Evolutionary conservation across 208 protist species (phyloP), one percentile per base, ranked within the genome.

Genomic region (Herpetomonas tarakana): DNA sequence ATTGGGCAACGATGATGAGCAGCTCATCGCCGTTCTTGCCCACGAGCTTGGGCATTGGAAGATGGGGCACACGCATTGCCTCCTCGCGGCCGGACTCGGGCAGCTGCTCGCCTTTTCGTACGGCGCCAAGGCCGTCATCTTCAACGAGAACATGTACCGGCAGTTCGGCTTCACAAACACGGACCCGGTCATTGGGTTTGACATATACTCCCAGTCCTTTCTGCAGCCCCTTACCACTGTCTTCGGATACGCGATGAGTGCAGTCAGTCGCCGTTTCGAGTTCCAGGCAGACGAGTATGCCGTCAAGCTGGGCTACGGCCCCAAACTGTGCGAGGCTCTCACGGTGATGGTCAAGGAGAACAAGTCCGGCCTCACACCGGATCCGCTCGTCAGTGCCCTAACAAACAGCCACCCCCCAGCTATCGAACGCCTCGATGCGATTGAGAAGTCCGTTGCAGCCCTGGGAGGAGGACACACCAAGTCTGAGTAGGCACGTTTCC

Each of bases 11-110:
- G 68, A 85, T 45, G 82, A 94, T 11, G 80, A 82, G 30, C 52
- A 76, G 11, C 50, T 97, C 3, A 19, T 91, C 1, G 81, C 87
- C 0, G 78, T 96, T 1, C 68, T 97, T 3, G 82, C 75, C 31
- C 93, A 97, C 72, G 93, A 97, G 69, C 63, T 97, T 3, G 90
- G 90, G 19, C 93, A 97, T 71, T 96, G 90, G 88, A 74, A 90
- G 31, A 66, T 85, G 61, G 65, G 46, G 21, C 88, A 97, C 71
- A 79, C 71, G 12, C 62, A 52, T 30, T 31, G 73, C 39, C 62
- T 65, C 14, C 18, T 85, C n/a, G 54, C 28, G 29, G 63, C 86
- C 38, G 47, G 26, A 2, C 31, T 89, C 30, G 35, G 45, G 4
- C 75, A 89, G 44, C 56, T 91, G 19, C 60, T 87, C 22, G 69